Evolutionary conservation across 495 filamentous ascomycete genomes (phyloP).

Genomic region (Choiromyces venosus): DNA sequence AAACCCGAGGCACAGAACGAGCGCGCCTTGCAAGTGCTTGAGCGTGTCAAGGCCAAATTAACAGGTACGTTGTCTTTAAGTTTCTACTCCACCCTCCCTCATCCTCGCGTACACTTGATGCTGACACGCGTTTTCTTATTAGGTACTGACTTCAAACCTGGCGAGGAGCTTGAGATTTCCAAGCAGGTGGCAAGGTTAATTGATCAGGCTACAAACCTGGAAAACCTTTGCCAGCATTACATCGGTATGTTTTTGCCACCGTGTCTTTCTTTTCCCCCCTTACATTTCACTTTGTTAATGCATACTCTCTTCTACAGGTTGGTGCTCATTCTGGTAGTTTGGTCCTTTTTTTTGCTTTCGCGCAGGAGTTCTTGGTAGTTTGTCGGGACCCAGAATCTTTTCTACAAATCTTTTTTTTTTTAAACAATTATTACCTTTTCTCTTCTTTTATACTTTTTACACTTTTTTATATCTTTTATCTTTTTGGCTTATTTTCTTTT

Average conservation of each 20-base stretch:
- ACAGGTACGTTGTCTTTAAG: slow-evolving; percentile 50
- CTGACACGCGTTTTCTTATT: background rate
- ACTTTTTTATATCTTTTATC: background rate
- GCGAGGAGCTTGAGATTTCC: slow-evolving; percentile 77
- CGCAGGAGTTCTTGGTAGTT: background rate
- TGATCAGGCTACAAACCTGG: slow-evolving; percentile 87
- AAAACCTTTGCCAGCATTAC: slow-evolving; percentile 98
- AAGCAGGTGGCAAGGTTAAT: slow-evolving; percentile 91
- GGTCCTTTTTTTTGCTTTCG: background rate
- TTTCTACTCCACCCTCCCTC: background rate
- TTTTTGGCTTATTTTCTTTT: background rate
- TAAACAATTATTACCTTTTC: background rate
- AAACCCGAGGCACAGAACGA: slow-evolving; percentile 82
- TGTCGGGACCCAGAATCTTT: background rate
- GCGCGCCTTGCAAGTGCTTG: slow-evolving; percentile 82
- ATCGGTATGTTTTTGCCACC: slow-evolving; percentile 54
- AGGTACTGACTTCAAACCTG: slow-evolving; percentile 55
- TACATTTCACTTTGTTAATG: background rate
- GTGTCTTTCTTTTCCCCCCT: background rate
- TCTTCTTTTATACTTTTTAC: background rate
- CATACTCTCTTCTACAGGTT: slow-evolving; percentile 19
- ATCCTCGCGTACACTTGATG: background rate
- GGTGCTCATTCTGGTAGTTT: slow-evolving; percentile 41
- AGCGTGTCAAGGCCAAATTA: slow-evolving; percentile 88
- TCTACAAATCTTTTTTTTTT: background rate